Conservation (phyloP, 441 rosid species). For the Gossypium davidsonii region DNA sequence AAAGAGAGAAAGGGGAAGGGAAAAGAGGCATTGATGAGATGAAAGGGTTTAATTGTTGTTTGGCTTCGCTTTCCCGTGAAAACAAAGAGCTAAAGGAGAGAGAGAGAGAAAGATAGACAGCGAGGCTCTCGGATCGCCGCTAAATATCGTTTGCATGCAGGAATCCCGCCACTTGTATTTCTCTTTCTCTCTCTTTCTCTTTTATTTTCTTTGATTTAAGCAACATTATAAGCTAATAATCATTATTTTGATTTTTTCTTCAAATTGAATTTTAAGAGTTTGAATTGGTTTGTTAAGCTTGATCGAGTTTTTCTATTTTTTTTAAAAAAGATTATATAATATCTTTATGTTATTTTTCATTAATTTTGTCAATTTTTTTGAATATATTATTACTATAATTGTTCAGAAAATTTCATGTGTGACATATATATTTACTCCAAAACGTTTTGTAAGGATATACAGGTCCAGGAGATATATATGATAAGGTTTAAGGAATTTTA, state of each 20-base stretch:
- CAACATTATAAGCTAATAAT: not conserved
- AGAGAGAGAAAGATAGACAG: conserved; percentile 18
- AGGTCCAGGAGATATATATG: no score
- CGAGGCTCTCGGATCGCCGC: conserved; percentile 63
- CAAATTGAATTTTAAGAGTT: not conserved
- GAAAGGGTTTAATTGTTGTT: not conserved
- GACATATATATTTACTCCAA: no score
- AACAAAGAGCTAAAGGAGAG: not conserved
- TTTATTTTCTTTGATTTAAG: not conserved
- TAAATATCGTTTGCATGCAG: conserved; percentile 36
- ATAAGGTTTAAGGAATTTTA: not conserved
- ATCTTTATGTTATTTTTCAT: not conserved
- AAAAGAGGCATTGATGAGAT: conserved; percentile 18
- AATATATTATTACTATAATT: no score
- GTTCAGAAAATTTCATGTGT: no score
- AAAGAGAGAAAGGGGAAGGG: conserved; percentile 9
- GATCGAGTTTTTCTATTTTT: not conserved
- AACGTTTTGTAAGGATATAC: not conserved
- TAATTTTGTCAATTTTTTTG: not conserved
- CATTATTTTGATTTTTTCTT: not conserved
- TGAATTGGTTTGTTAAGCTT: not conserved
- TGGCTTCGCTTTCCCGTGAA: conserved; percentile 29
- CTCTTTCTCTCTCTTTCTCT: conserved; percentile 12
- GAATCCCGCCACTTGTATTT: conserved; percentile 50
- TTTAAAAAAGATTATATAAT: not conserved